Evolutionary conservation across 1,284 basidiomycete species (phyloP).

Genomic region (Hypsizygus ulmarius): DNA sequence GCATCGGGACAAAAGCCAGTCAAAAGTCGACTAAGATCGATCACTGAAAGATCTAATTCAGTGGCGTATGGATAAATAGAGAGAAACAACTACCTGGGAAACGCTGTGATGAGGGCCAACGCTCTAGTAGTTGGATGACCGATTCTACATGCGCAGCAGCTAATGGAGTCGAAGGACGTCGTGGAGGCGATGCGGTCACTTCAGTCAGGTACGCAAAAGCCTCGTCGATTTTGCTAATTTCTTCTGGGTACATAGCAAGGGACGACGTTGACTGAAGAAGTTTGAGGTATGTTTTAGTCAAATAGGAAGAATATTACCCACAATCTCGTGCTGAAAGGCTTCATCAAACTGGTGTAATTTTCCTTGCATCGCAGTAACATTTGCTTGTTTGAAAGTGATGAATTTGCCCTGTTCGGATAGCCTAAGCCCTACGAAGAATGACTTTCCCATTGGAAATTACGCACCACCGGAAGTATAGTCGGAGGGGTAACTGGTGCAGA

Average conservation of each 20-base stretch:
- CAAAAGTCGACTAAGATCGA: slow-evolving; percentile 84
- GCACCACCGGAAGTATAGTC: slow-evolving; percentile 60
- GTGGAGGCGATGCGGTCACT: slow-evolving; percentile 41
- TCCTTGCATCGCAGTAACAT: slow-evolving; percentile 80
- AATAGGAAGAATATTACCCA: slow-evolving; percentile 31
- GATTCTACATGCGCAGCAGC: slow-evolving; percentile 55
- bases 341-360: slow-evolving; percentile 86
- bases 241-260: slow-evolving; percentile 68
- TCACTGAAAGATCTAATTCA: slow-evolving; percentile 48
- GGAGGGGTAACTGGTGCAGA: slow-evolving; percentile 26
- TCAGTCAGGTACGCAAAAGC: slow-evolving; percentile 63
- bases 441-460: slow-evolving; percentile 20
- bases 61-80: neutral
- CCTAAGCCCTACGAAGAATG: slow-evolving; percentile 5
- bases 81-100: slow-evolving; percentile 68
- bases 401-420: slow-evolving; percentile 41
- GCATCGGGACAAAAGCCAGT: slow-evolving; percentile 62
- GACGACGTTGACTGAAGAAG: slow-evolving; percentile 57
- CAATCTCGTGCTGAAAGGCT: slow-evolving; percentile 64
- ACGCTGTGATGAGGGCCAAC: slow-evolving; percentile 79
- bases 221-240: slow-evolving; percentile 62
- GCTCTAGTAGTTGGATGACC: slow-evolving; percentile 63
- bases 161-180: slow-evolving; percentile 33
- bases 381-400: slow-evolving; percentile 84
- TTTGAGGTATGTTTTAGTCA: slow-evolving; percentile 3